Conservation (phyloP, 192 early-diverging fungal species). For the Backusella westeae region DNA sequence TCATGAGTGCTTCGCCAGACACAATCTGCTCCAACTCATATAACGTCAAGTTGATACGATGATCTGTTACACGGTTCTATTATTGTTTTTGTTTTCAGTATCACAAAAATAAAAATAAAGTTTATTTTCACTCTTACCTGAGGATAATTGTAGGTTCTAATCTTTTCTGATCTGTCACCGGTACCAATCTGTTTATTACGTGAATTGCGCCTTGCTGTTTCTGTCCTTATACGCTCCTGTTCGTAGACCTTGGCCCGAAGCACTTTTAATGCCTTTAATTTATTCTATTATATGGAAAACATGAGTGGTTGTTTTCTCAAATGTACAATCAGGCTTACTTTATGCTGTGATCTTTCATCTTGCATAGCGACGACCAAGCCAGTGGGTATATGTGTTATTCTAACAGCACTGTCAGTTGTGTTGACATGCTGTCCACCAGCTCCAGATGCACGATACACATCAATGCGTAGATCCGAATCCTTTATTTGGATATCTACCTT, state of each 20-base stretch:
- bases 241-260: conserved; percentile 79
- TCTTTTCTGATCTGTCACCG: conserved; percentile 79
- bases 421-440: conserved; percentile 96
- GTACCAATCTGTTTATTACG: conserved; percentile 59
- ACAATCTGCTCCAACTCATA: conserved; percentile 68
- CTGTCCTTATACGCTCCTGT: conserved; percentile 57
- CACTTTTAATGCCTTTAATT: conserved; percentile 82
- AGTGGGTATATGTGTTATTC: conserved; percentile 91
- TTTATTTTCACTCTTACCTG: conserved; percentile 43
- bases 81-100: background rate
- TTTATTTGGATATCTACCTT: conserved; percentile 64
- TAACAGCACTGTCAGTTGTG: conserved; percentile 91
- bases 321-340: conserved; percentile 22
- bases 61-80: conserved; percentile 75
- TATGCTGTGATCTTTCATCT: conserved; percentile 91
- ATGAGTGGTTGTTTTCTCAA: background rate
- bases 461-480: conserved; percentile 66
- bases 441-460: conserved; percentile 73
- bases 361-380: conserved; percentile 86
- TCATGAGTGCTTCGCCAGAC: conserved; percentile 49
- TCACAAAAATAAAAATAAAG: background rate
- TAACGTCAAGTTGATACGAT: conserved; percentile 73
- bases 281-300: conserved; percentile 56
- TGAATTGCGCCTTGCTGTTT: conserved; percentile 53
- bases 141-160: conserved; percentile 80